These are phyloP conservation scores for Sonneratia alba DNA, from an alignment of 345 rosid genomes.

Conservation along the genomic window DNA sequence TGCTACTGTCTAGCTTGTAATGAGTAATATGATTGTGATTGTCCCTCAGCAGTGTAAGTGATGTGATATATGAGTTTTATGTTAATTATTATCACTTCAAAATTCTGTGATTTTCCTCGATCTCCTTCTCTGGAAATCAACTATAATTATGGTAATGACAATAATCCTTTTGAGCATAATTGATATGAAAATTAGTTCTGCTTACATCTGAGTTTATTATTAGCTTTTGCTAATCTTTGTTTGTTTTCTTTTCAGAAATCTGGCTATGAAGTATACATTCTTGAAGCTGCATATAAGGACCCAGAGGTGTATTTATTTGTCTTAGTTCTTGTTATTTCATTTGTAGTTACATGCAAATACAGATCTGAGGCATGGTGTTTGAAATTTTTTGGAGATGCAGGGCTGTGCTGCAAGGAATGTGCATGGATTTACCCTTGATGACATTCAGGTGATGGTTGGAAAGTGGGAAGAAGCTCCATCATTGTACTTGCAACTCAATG, in stretches of 20 bases:
- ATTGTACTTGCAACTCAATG: constrained; percentile 61
- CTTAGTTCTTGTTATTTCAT: not conserved
- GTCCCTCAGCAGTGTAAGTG: not conserved
- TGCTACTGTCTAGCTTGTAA: not conserved
- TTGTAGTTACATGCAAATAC: not conserved
- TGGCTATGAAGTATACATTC: constrained; percentile 84
- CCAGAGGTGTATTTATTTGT: constrained; percentile 54
- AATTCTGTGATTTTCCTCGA: not conserved
- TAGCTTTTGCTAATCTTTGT: constrained; percentile 18
- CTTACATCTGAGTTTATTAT: not conserved
- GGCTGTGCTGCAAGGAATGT: constrained; percentile 97
- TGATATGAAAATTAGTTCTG: constrained; percentile 7
- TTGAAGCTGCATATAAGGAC: constrained; percentile 84
- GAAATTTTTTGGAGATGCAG: constrained; percentile 29
- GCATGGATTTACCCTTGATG: constrained; percentile 72
- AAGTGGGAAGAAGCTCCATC: constrained; percentile 87
- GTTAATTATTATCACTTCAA: not conserved
- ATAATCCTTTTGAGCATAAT: constrained; percentile 1
- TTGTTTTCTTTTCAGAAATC: constrained; percentile 54
- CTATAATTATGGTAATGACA: not conserved
- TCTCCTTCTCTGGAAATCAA: not conserved
- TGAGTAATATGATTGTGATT: not conserved
- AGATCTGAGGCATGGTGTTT: not conserved
- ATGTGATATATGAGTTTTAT: not conserved
- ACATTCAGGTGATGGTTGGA: constrained; percentile 67